Percentiles rank a stretch among this genome's conserved stretches.
Evolutionary conservation across 1,139 yeast genomes (phyloP).

Genomic region (Pichia cactophila): DNA sequence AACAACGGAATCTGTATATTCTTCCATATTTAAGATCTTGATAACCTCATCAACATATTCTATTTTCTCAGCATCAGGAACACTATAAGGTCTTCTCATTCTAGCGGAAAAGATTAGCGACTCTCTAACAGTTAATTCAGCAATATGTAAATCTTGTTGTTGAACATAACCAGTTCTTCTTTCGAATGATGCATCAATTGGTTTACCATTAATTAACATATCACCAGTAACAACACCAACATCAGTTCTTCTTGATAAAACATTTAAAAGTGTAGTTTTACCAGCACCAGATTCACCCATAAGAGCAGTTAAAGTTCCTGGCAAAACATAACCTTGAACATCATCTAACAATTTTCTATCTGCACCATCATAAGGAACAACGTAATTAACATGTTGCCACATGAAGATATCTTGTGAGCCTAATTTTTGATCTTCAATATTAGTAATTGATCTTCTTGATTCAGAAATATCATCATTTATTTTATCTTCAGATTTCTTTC

Average conservation of each 20-base stretch:
- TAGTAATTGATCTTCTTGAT: slow-evolving; percentile 7
- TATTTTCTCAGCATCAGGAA: too few species aligned
- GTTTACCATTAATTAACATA: slow-evolving; percentile 43
- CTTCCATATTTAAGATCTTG: too few species aligned
- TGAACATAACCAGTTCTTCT: slow-evolving; percentile 52
- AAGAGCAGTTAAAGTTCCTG: slow-evolving; percentile 50
- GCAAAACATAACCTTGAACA: slow-evolving; percentile 48
- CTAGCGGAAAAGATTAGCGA: slow-evolving; percentile 46
- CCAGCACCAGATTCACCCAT: slow-evolving; percentile 75
- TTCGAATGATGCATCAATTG: slow-evolving; percentile 37
- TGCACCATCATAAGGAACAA: slow-evolving; percentile 36
- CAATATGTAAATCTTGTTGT: slow-evolving; percentile 49
- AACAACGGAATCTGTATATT: too few species aligned
- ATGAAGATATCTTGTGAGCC: slow-evolving; percentile 32
- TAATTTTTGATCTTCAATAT: slow-evolving; percentile 14
- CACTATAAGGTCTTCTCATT: slow-evolving; percentile 27
- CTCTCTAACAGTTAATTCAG: slow-evolving; percentile 44
- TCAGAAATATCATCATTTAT: slow-evolving; percentile 13
- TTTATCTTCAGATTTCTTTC: slow-evolving; percentile 31
- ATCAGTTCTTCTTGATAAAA: slow-evolving; percentile 45
- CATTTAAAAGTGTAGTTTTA: slow-evolving; percentile 54
- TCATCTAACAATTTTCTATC: slow-evolving; percentile 33
- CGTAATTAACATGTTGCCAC: slow-evolving; percentile 36
- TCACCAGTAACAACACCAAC: slow-evolving; percentile 47
- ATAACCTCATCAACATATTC: too few species aligned